phyloP scores from a whole-genome alignment of 202 grass and related monocot genomes.

The Saccharum hybrid region DNA sequence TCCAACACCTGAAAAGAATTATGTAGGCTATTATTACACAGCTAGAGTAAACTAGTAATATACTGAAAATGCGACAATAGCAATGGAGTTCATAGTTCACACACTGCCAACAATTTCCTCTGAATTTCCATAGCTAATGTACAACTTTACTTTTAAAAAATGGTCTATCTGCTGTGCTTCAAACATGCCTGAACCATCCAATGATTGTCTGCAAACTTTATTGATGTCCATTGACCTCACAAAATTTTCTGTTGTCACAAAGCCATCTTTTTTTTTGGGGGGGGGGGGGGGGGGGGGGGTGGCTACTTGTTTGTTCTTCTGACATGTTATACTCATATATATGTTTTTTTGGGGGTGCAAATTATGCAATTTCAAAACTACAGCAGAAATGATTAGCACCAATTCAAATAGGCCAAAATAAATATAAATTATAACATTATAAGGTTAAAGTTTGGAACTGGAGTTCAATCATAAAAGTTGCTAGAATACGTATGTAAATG shows the following conservation, averaged over 20 bases:
- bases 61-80: slow-evolving; percentile 33
- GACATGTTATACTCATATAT: background rate
- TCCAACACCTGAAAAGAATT: slow-evolving; percentile 88
- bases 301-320: too few relatives aligned
- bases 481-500: slow-evolving; percentile 1
- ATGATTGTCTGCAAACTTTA: background rate
- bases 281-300: too few relatives aligned
- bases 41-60: background rate
- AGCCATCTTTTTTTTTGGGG: too few relatives aligned
- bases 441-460: slow-evolving; percentile 7
- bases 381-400: slow-evolving; percentile 9
- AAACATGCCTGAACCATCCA: slow-evolving; percentile 18
- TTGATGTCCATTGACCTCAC: background rate
- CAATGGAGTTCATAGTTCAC: slow-evolving; percentile 20
- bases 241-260: too few relatives aligned
- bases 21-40: slow-evolving; percentile 23
- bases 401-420: background rate
- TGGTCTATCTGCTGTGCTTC: background rate
- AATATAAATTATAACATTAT: slow-evolving; percentile 23
- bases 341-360: too few relatives aligned
- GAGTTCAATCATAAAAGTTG: slow-evolving; percentile 21
- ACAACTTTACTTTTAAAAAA: background rate
- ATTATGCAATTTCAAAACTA: slow-evolving; percentile 24
- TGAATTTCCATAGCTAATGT: background rate
- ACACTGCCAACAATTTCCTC: slow-evolving; percentile 1